phyloP scores from a whole-genome alignment of 1,284 basidiomycete species.

The Malassezia caprae region DNA sequence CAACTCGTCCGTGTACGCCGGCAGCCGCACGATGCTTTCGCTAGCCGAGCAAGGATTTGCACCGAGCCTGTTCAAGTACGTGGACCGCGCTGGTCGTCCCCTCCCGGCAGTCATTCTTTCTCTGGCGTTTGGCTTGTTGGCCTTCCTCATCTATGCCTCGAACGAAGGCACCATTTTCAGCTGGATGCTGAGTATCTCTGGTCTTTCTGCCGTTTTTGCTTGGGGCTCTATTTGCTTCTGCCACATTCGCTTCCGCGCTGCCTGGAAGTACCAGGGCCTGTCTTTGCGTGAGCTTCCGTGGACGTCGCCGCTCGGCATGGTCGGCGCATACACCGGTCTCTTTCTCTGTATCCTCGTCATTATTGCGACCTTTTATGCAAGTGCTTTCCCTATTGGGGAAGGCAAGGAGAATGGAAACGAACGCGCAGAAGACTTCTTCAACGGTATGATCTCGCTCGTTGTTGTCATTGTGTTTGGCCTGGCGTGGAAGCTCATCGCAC shows the following conservation, averaged over 20 bases:
- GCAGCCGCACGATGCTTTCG: conserved; percentile 48
- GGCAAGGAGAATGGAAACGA: conserved; percentile 24
- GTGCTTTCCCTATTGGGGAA: conserved; percentile 38
- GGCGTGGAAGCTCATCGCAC: conserved; percentile 27
- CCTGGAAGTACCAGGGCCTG: conserved; percentile 52
- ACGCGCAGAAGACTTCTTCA: conserved; percentile 52
- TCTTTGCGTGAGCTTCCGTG: conserved; percentile 52
- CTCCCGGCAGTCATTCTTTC: conserved; percentile 49
- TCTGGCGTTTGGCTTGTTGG: conserved; percentile 36
- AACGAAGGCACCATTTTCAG: conserved; percentile 47
- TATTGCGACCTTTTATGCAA: conserved; percentile 24
- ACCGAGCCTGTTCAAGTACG: conserved; percentile 49
- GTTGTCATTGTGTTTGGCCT: conserved; percentile 28
- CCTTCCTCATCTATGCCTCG: conserved; percentile 35
- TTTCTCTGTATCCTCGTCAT: conserved; percentile 37
- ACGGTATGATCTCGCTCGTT: conserved; percentile 49
- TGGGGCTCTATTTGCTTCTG: conserved; percentile 41
- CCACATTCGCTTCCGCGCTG: conserved; percentile 51
- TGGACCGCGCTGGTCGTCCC: conserved; percentile 54
- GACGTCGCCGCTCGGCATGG: conserved; percentile 51
- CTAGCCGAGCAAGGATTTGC: conserved; percentile 49
- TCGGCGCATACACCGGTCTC: conserved; percentile 51
- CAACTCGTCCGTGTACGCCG: conserved; percentile 49
- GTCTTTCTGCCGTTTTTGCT: conserved; percentile 53
- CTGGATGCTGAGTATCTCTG: conserved; percentile 53